A percentile compares a stretch with the other conserved stretches of the same genome.
phyloP scores from a whole-genome alignment of 1,284 basidiomycete species.

The Pulveroboletus sp. region DNA sequence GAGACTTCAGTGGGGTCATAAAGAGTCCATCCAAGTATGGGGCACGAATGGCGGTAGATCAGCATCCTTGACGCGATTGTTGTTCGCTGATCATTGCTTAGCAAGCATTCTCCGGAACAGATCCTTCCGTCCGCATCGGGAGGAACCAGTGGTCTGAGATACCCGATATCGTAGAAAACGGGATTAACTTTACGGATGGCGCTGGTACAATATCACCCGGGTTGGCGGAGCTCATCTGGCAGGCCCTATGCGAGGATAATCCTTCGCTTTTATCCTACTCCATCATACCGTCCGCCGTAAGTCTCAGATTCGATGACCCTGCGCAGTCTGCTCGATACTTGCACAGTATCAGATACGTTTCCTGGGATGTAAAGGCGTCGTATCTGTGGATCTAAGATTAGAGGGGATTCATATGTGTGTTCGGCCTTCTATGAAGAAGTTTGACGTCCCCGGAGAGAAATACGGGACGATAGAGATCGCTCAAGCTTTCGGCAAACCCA shows the following conservation, averaged over 20 bases:
- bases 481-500: conserved; percentile 56
- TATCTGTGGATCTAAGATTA: conserved; percentile 60
- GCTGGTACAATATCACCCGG: conserved; percentile 70
- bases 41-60: conserved; percentile 63
- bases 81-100: conserved; percentile 16
- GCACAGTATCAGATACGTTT: conserved; percentile 73
- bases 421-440: conserved; percentile 77
- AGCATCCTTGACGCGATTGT: background rate
- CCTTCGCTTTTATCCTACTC: conserved; percentile 31
- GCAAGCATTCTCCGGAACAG: conserved; percentile 82
- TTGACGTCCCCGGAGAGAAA: conserved; percentile 49
- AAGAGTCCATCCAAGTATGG: conserved; percentile 73
- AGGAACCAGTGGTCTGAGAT: conserved; percentile 62
- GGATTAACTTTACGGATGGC: conserved; percentile 69
- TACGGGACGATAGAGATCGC: conserved; percentile 71
- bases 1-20: conserved; percentile 62
- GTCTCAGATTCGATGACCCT: conserved; percentile 21
- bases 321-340: background rate
- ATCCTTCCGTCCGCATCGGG: conserved; percentile 61
- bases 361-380: conserved; percentile 75
- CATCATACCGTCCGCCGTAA: conserved; percentile 59
- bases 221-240: conserved; percentile 61
- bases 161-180: conserved; percentile 49
- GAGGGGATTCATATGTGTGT: conserved; percentile 56
- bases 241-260: conserved; percentile 48